Base-by-base conservation (phyloP, 1,284 basidiomycete species). In the Trichosporon faecale region DNA sequence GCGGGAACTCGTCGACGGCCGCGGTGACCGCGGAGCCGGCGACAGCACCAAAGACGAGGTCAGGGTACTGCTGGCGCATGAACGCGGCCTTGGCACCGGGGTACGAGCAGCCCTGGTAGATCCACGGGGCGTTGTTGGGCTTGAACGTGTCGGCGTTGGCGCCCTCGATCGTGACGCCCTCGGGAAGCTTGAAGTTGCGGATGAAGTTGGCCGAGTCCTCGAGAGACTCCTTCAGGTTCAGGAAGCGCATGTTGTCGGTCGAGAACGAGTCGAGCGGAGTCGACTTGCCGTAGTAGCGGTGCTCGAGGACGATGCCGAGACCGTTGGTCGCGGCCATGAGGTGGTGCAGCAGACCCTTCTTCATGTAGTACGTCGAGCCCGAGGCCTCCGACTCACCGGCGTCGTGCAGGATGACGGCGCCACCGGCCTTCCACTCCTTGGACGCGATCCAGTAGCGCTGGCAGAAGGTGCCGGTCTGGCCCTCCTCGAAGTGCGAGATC, bases 81-180 rank as follows among this genome's bases (percentile, higher is more conserved):
- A 98, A 94, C 0, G 96, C 96, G 0, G 94, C 91, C n/a, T 95
- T 89, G 5, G 94, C 95, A 66, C 96, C 96, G 4, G 95, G 94
- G 78, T 98, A 83, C 25, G 78, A 82, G 7, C 85, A 93, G 33
- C 96, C 95, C 76, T 97, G 97, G 82, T 96, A 96, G 73, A 98
- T 93, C 92, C 95, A 96, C 1, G 93, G 92, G 0, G 90, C 90
- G n/a, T 77, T 72, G 29, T 74, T 74, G 8, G 79, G 78, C 35
- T 85, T 69, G 65, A 80, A 3, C 87, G 88, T 88, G 2, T 90
- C 89, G 0, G 66, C 74, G 63, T 68, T 25, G 57, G 57, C 57
- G 31, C 85, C 67, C 64, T 78, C 2, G 88, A 88, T 88, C 2
- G 89, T 89, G 9, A 72, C 66, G 68, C 93, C 77, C 16, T 33